Percentiles rank a stretch among this genome's conserved stretches.
These are phyloP conservation scores for Hemileccinum rubropunctum DNA, from an alignment of 768 basidiomycete genomes.

Conservation along the genomic window DNA sequence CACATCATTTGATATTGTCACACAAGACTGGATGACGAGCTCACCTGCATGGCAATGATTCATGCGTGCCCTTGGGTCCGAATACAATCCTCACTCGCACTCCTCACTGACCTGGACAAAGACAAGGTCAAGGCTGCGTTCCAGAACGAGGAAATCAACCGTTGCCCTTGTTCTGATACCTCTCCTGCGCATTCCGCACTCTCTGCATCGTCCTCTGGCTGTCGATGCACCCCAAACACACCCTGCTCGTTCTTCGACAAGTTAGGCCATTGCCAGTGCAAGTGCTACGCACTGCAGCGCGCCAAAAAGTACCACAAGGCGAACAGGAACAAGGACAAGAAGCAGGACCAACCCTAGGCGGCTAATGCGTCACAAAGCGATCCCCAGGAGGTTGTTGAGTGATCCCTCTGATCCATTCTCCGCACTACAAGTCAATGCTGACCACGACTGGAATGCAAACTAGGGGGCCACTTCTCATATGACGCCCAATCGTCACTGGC, in stretches of 20 bases:
- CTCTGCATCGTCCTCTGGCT: neutral
- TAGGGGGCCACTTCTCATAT: constrained; percentile 2
- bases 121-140: constrained; percentile 5
- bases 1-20: neutral
- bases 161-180: neutral
- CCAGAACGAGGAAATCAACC: constrained; percentile 2
- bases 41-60: constrained; percentile 11
- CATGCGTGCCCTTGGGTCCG: constrained; percentile 1
- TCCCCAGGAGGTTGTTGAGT: neutral
- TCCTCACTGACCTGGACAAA: constrained; percentile 9
- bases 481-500: neutral
- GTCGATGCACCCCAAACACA: neutral
- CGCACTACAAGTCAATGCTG: neutral
- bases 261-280: neutral
- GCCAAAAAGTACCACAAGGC: neutral
- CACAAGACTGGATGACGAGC: constrained; percentile 3
- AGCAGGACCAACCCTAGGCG: neutral
- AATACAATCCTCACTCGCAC: constrained; percentile 6
- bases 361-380: neutral
- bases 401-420: neutral
- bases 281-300: neutral
- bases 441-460: constrained; percentile 2
- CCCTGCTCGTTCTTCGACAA: neutral
- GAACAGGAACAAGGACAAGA: neutral
- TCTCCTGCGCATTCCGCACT: neutral